Conservation (phyloP, 2,329 filamentous ascomycete species). For the Trichoderma sp. region DNA sequence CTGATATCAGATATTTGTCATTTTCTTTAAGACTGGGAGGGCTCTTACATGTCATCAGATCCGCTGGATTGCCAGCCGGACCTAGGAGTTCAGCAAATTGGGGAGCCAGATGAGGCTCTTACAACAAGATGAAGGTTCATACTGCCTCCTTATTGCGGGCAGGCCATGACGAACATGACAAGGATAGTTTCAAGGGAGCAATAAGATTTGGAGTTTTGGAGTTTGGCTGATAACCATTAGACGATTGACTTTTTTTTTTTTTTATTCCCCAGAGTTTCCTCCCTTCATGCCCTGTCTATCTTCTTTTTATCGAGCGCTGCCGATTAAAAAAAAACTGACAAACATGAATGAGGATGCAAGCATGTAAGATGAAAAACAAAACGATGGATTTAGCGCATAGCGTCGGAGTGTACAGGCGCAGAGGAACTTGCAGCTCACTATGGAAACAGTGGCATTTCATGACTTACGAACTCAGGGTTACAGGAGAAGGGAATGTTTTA, state of each 20-base stretch:
- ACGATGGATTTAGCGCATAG: constrained; percentile 32
- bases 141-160: background rate
- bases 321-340: background rate
- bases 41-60: constrained; percentile 59
- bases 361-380: constrained; percentile 3
- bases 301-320: background rate
- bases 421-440: constrained; percentile 20
- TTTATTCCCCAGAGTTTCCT: background rate
- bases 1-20: constrained; percentile 29
- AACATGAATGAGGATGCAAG: background rate
- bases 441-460: background rate
- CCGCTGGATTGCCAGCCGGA: constrained; percentile 55
- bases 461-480: constrained; percentile 2
- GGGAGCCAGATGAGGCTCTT: constrained; percentile 46
- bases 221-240: constrained; percentile 5
- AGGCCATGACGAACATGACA: background rate
- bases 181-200: constrained; percentile 7
- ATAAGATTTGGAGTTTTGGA: background rate
- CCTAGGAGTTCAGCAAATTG: constrained; percentile 48
- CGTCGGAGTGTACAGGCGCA: constrained; percentile 37
- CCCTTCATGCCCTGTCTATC: background rate
- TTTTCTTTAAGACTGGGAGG: constrained; percentile 55
- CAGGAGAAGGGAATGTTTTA: constrained; percentile 15
- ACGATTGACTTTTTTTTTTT: background rate
- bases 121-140: constrained; percentile 32